These are phyloP conservation scores for Moesziomyces globuligerus DNA, from an alignment of 1,284 basidiomycete genomes.

Conservation along the genomic window DNA sequence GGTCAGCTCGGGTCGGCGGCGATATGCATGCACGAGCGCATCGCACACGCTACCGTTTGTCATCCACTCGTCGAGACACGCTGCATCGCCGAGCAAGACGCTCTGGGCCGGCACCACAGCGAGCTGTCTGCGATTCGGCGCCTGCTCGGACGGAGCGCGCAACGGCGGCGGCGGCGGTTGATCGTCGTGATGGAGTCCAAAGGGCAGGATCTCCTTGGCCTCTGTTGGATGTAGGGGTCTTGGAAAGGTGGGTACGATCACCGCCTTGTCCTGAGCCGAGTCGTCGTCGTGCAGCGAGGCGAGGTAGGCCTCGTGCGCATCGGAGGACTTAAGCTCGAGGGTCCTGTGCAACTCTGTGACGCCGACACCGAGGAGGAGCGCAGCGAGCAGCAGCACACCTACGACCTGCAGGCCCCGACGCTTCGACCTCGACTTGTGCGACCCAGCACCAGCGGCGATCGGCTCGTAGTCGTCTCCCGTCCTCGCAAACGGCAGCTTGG, in stretches of 20 bases:
- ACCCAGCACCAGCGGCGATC: conserved; percentile 6
- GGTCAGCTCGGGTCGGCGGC: conserved; percentile 13
- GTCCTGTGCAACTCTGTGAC: conserved; percentile 4
- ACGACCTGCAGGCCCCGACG: conserved; percentile 9
- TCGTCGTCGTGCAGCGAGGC: conserved; percentile 31
- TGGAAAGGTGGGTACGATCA: conserved; percentile 17
- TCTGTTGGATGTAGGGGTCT: conserved; percentile 15
- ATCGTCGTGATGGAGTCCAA: conserved; percentile 32
- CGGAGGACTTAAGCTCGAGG: not conserved
- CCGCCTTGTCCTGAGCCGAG: conserved; percentile 25
- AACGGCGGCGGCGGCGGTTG: not conserved
- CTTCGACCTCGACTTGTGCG: not conserved
- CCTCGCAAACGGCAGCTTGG: conserved; percentile 9
- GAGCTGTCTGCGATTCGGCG: conserved; percentile 24
- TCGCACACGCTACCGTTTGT: conserved; percentile 25
- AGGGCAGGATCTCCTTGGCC: conserved; percentile 20
- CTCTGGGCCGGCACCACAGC: conserved; percentile 21
- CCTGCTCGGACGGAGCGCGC: conserved; percentile 8
- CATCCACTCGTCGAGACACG: conserved; percentile 35
- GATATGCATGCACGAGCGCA: conserved; percentile 14
- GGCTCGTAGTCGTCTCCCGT: conserved; percentile 7
- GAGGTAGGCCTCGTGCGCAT: not conserved
- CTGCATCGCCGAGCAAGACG: conserved; percentile 14
- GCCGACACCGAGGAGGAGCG: conserved; percentile 22
- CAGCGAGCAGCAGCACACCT: conserved; percentile 21